phyloP scores from a whole-genome alignment of 441 rosid genomes.

The Populus hybrid region DNA sequence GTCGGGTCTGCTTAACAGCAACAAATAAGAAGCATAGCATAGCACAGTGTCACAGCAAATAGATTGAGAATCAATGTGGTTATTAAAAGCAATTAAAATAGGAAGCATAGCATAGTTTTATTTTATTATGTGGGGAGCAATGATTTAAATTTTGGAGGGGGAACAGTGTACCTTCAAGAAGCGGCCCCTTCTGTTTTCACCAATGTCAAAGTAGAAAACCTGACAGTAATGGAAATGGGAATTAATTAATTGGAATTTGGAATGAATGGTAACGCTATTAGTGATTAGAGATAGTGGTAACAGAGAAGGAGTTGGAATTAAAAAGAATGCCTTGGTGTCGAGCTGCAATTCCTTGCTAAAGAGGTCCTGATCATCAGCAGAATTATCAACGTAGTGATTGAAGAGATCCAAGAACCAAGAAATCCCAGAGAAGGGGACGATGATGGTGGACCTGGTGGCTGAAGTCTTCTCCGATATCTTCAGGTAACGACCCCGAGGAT shows the following conservation, averaged over 20 bases:
- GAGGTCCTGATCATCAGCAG: constrained; percentile 75
- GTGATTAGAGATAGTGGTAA: not conserved
- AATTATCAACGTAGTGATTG: constrained; percentile 70
- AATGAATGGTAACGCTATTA: not conserved
- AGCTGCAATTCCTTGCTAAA: constrained; percentile 95
- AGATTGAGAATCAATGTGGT: not conserved
- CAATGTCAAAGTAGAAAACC: constrained; percentile 77
- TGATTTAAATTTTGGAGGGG: not conserved
- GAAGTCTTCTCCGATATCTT: constrained; percentile 97
- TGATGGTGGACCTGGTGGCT: constrained; percentile 95
- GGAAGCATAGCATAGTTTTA: not conserved
- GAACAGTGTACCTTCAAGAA: constrained; percentile 65
- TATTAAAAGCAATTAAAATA: not conserved
- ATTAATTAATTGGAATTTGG: not conserved
- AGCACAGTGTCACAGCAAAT: not conserved
- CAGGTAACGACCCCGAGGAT: constrained; percentile 89
- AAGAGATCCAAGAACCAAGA: constrained; percentile 97
- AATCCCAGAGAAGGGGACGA: constrained; percentile 89
- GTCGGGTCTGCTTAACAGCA: not conserved
- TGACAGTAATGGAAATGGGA: constrained; percentile 6
- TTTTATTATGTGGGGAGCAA: not conserved
- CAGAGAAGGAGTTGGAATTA: not conserved
- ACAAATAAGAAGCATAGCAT: not conserved
- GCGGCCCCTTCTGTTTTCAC: constrained; percentile 85
- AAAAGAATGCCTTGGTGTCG: constrained; percentile 61